phyloP scores from a whole-genome alignment of 2,329 filamentous ascomycete species.

The Fusarium virguliforme region DNA sequence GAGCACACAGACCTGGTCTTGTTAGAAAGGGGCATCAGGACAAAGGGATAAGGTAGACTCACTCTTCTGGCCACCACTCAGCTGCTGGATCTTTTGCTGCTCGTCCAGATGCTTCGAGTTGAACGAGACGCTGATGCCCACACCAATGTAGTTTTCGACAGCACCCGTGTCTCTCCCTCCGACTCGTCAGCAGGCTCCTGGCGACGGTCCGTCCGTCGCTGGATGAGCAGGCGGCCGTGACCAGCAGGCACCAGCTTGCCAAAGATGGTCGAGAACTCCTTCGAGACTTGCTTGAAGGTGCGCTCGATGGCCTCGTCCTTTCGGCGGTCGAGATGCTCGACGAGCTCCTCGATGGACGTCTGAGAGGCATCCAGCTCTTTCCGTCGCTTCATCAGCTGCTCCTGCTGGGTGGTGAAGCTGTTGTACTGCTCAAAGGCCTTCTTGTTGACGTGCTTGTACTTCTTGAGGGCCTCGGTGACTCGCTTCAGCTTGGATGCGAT shows the following conservation, averaged over 20 bases:
- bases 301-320: constrained; percentile 99
- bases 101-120: constrained; percentile 97
- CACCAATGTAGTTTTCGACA: constrained; percentile 96
- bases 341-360: constrained; percentile 90
- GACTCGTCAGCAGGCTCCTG: constrained; percentile 71
- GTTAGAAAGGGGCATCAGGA: constrained; percentile 10
- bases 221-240: constrained; percentile 91
- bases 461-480: constrained; percentile 93
- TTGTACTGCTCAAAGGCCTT: constrained; percentile 99
- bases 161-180: constrained; percentile 78
- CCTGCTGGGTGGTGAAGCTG: constrained; percentile 93
- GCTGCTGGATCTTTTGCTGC: constrained; percentile 96
- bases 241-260: constrained; percentile 95
- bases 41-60: constrained; percentile 57
- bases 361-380: constrained; percentile 91
- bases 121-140: constrained; percentile 97
- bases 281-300: constrained; percentile 97
- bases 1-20: constrained; percentile 84
- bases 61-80: constrained; percentile 98
- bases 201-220: constrained; percentile 85
- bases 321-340: constrained; percentile 91
- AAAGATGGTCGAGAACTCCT: constrained; percentile 93
- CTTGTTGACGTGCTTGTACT: constrained; percentile 98
- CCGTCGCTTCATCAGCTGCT: constrained; percentile 86
- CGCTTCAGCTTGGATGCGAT: constrained; percentile 83